Base-by-base conservation (phyloP, 2,329 filamentous ascomycete genomes). In the Sporothrix humicola region DNA sequence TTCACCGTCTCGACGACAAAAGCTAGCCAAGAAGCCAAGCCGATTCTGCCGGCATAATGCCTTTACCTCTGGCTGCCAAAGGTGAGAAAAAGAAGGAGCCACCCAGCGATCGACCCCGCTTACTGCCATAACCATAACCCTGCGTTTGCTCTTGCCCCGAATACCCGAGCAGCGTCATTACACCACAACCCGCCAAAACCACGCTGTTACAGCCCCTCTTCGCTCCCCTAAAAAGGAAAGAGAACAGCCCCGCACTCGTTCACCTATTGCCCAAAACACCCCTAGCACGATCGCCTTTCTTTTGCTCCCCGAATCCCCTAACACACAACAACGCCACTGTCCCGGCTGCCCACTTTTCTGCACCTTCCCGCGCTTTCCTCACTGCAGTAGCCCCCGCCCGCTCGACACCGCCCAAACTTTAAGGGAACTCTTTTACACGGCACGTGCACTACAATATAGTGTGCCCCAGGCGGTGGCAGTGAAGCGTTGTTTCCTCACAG, bases 1-100 rank as follows among this genome's bases (percentile, higher is more conserved):
- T 13, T 46, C 46, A 17, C 23, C 23, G 10, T 15, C 15, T 61
- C 17, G 9, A 46, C 54, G 20, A 26, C 31, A 37, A 37, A 37
- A 37, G 31, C 17, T 44, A 31, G 17, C 46, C 20, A 50, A 23
- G 46, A 69, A 48, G 61, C 50, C 69, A 54, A 68, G 58, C 61
- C 26, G 48, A 69, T 73, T 73, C 61, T 74, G 71, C 73, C 73
- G 71, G 71, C 73, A 79, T 75, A 52, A 83, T 83, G 82, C 81
- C 82, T 74, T 72, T 81, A 54, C 79, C 81, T 61, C 68, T 83
- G 74, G 79, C 78, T 69, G 81, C 81, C 76, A 82, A 83, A 79
- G 81, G 82, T 83, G 76, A 79, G 82, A 81, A 81, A 37, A 37
- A 37, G 31, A 37, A 78, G 80, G 58, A 63, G 37, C 81, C 81